Base-by-base conservation (phyloP, 176 grass and related monocot species). In the Zoysia japonica region DNA sequence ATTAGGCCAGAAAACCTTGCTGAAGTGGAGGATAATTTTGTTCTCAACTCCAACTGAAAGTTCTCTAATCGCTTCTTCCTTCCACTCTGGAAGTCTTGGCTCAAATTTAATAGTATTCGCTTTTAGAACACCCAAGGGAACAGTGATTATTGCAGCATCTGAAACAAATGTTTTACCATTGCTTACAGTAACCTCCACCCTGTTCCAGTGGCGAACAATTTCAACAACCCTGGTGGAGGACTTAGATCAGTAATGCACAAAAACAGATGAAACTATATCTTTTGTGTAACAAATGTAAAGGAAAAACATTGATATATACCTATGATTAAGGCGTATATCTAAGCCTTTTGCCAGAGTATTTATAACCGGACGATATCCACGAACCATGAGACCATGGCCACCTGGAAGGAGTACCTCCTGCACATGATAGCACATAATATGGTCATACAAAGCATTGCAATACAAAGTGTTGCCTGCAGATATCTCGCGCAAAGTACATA, bases 311-410 rank as follows among this genome's bases (percentile, higher is more conserved):
- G 12, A 50, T 2, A 74, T 67, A 81, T 81, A 99, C 96, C 85
- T 89, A 56, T 99, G 96, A 49, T 54, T 41, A 49, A 95, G 88
- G 2, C 90, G 92, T 63, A 99, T 91, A 91, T 99, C 96, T 65
- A 99, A 81, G 71, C 96, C 96, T 89, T 94, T 95, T 6, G 96
- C 90, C 16, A 99, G 86, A 51, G 96, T 95, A 83, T 99, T 93
- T 83, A 99, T 99, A 71, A 99, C 86, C 4, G 96, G 96, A 38
- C 88, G 88, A 84, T 99, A 99, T 70, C 96, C 96, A 83, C 88
- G 96, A 65, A 99, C 92, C 96, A 99, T 99, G 79, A 99, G 92
- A 37, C 92, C 96, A 85, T 99, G 96, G 42, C 96, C 96, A 81
- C 96, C 96, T 70, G 96, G 96, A 61, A 99, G 96, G 72, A 99